Base-by-base conservation (phyloP, 2,329 filamentous ascomycete species). In the Tolypocladium amazonense region DNA sequence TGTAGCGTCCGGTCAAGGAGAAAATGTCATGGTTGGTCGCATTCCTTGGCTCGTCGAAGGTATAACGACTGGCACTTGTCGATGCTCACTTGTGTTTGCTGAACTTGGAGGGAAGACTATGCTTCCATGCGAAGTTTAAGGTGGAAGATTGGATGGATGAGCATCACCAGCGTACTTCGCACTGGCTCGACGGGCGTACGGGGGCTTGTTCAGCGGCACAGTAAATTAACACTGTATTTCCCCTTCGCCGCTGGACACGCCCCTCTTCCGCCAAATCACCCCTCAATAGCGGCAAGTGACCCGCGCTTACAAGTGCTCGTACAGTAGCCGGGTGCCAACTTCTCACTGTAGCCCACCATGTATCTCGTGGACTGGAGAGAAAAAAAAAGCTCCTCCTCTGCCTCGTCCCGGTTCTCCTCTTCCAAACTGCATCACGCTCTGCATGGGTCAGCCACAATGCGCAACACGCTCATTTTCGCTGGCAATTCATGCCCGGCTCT, bases 401-500 rank as follows among this genome's bases (percentile, higher is more conserved):
- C 15, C 15, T 30, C 41, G 23, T 8, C 39, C 38, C 25, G 35
- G 37, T 15, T 33, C 25, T 43, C 55, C 37, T 43, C 37, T 20
- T 41, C 18, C 50, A 35, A 54, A 33, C 50, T 12, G 30, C 27
- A 25, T 8, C 25, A 18, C 39, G 55, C 23, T 38, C 55, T 56
- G 56, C 61, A 54, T 54, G 50, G 50, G 30, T 54, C 30, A 30
- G 62, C 60, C 69, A 75, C 69, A 66, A 87, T 87, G 84, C 80
- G 84, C 69, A 85, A 85, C 71, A 88, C 85, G 59, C 77, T 87
- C 67, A 85, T 88, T 66, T 88, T 88, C 70, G 80, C 84, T 68
- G 85, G 85, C 76, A 84, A 83, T 63, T 88, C 85, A 58, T 87
- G 85, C 77, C 85, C 85, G 62, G 79, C 76, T 62, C 81, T 88